Conservation (phyloP, 75 land plant genomes). For the Selaginella tamariscina region DNA sequence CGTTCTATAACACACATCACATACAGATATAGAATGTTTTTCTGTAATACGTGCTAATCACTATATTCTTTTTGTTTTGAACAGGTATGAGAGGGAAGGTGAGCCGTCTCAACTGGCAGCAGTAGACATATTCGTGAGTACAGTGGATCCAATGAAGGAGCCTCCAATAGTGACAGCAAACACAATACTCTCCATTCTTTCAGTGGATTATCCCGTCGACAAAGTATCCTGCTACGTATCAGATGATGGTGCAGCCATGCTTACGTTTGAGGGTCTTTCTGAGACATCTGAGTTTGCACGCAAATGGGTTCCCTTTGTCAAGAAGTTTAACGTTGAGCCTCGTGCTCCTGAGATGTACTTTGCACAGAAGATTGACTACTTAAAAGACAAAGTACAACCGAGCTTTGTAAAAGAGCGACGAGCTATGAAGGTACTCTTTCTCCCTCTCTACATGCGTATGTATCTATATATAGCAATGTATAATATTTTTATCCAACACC, state of each 20-base stretch:
- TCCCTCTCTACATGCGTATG: no score
- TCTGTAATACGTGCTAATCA: no score
- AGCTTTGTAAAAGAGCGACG: constrained; percentile 46
- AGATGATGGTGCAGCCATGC: constrained; percentile 84
- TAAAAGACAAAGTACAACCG: constrained; percentile 71
- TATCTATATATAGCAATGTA: no score
- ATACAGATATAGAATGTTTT: no score
- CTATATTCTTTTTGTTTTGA: not conserved
- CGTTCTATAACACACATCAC: no score
- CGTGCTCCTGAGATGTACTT: constrained; percentile 78
- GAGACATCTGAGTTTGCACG: constrained; percentile 41
- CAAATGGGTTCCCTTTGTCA: constrained; percentile 58
- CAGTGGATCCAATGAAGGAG: constrained; percentile 80
- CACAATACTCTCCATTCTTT: constrained; percentile 63
- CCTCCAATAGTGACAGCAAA: constrained; percentile 87
- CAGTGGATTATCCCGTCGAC: constrained; percentile 83
- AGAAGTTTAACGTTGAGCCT: constrained; percentile 59
- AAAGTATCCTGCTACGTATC: constrained; percentile 85
- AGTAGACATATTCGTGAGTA: constrained; percentile 80
- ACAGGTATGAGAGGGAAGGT: constrained; percentile 76
- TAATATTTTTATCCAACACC: no score
- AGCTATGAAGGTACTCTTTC: constrained; percentile 35
- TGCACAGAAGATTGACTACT: constrained; percentile 68
- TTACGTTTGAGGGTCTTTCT: constrained; percentile 65
- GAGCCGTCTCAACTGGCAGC: constrained; percentile 80